These are phyloP conservation scores for Aspergillus chevalieri DNA, from an alignment of 2,329 filamentous ascomycete species.

Conservation along the genomic window DNA sequence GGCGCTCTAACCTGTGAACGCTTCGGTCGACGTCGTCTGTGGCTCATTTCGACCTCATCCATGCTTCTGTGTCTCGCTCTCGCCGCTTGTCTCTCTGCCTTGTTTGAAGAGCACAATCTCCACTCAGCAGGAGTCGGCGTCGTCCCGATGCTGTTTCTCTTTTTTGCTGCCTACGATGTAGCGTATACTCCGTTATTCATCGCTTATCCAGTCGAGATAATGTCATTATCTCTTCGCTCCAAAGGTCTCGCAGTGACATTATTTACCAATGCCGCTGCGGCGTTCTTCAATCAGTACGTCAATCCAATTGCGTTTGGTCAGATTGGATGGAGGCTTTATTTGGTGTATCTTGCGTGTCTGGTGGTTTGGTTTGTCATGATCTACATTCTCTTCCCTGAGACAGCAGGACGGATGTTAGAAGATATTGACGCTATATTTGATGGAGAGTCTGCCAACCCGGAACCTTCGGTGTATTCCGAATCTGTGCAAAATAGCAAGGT, in stretches of 20 bases:
- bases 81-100: no score
- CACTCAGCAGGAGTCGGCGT: no score
- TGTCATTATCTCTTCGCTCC: constrained; percentile 15
- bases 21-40: constrained; percentile 14
- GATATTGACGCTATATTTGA: neutral
- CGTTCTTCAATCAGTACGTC: neutral
- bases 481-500: no score
- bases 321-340: neutral
- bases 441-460: no score
- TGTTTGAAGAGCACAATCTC: no score
- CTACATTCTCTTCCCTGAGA: neutral
- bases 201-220: constrained; percentile 16
- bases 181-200: constrained; percentile 15
- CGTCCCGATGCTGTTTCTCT: no score
- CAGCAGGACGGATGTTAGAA: neutral
- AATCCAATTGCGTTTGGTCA: neutral
- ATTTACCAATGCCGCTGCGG: neutral
- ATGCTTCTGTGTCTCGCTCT: no score
- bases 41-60: constrained; percentile 4
- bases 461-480: no score
- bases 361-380: neutral
- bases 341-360: neutral
- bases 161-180: constrained; percentile 4
- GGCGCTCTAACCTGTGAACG: constrained; percentile 6
- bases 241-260: constrained; percentile 8